Percentiles rank a stretch among this genome's conserved stretches.
Evolutionary conservation across 352 stramenopile species (phyloP).

Genomic region (Globisporangium cystogenes): DNA sequence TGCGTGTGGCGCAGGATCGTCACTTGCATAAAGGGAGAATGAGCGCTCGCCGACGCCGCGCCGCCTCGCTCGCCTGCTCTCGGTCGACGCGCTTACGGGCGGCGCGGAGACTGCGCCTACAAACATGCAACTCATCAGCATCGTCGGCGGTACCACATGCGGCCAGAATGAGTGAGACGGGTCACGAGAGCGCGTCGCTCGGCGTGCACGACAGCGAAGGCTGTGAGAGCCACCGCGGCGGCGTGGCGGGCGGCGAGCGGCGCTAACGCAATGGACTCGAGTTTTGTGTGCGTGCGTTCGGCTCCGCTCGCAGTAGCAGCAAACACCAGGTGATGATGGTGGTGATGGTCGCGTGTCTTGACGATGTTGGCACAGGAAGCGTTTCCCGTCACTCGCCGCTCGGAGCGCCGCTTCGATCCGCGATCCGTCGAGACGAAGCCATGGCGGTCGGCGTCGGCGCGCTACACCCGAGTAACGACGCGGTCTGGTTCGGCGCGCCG

Average conservation of each 20-base stretch:
- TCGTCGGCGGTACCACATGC: no score
- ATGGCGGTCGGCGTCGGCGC: constrained; percentile 4
- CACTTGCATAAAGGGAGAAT: constrained; percentile 88
- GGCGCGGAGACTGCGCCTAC: neutral
- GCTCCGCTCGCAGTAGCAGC: no score
- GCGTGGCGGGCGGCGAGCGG: neutral
- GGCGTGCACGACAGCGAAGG: no score
- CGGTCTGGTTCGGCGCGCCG: constrained; percentile 45
- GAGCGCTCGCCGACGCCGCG: constrained; percentile 9
- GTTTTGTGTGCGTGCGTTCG: neutral
- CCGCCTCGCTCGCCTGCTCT: neutral
- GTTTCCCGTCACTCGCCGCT: no score
- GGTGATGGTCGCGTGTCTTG: neutral
- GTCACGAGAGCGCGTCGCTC: neutral
- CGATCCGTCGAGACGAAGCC: no score
- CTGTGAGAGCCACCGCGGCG: no score
- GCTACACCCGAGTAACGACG: constrained; percentile 18
- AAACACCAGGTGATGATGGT: neutral
- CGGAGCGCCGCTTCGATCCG: no score
- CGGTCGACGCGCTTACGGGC: neutral
- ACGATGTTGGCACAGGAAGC: no score
- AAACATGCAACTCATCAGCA: neutral
- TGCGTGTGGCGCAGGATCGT: constrained; percentile 58
- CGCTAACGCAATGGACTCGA: neutral
- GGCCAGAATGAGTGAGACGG: no score